A percentile compares a stretch with the other conserved stretches of the same genome.
Evolutionary conservation across 2,329 filamentous ascomycete species (phyloP).

Genomic region (Dryadomyces quercus-mongolicae): DNA sequence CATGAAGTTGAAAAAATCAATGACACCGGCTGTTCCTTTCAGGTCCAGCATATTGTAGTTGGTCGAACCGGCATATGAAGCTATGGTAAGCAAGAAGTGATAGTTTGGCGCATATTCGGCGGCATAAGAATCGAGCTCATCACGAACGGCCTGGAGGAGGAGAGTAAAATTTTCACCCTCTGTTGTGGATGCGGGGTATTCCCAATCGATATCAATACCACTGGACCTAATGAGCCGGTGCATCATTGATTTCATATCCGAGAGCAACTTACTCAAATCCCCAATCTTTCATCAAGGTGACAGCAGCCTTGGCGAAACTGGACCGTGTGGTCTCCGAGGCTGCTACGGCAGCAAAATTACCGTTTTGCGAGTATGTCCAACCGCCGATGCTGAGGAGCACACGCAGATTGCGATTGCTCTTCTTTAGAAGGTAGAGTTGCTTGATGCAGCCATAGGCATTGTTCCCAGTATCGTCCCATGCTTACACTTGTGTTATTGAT

Average conservation of each 20-base stretch:
- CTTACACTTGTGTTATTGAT: constrained; percentile 14
- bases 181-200: constrained; percentile 23
- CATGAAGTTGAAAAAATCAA: constrained; percentile 53
- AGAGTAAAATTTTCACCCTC: constrained; percentile 31
- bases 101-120: constrained; percentile 29
- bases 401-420: constrained; percentile 65
- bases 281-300: constrained; percentile 59
- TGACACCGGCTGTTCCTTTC: constrained; percentile 28
- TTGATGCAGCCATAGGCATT: constrained; percentile 76
- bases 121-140: constrained; percentile 36
- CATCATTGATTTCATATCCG: neutral
- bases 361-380: constrained; percentile 68
- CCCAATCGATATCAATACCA: constrained; percentile 27
- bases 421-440: constrained; percentile 67
- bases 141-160: constrained; percentile 30
- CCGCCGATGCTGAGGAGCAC: constrained; percentile 71
- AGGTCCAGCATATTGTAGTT: constrained; percentile 37
- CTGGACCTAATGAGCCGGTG: neutral
- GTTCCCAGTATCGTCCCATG: constrained; percentile 49
- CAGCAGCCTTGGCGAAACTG: constrained; percentile 57
- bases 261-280: constrained; percentile 28
- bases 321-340: constrained; percentile 48
- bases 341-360: constrained; percentile 49
- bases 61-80: constrained; percentile 32
- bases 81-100: constrained; percentile 41